A percentile compares a stretch with the other conserved stretches of the same genome.
phyloP scores from a whole-genome alignment of 495 filamentous ascomycete genomes.

The Niebla homalea region DNA sequence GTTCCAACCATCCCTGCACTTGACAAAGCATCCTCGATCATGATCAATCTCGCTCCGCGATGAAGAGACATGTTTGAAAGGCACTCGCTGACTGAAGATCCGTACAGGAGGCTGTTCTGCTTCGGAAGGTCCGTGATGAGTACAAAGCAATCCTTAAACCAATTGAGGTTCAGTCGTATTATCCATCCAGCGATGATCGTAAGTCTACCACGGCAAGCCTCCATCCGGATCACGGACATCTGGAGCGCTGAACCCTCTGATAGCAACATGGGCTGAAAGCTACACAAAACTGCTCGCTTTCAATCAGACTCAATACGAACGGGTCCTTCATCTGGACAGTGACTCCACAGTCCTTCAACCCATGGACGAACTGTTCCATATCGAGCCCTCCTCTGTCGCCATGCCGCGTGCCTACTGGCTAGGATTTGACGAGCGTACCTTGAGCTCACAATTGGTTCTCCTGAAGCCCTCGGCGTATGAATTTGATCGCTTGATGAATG shows the following conservation, averaged over 20 bases:
- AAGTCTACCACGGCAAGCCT: conserved; percentile 4
- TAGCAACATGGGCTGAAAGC: conserved; percentile 48
- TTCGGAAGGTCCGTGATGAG: conserved; percentile 42
- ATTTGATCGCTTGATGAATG: conserved; percentile 37
- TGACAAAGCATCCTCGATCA: not conserved
- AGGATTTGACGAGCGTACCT: conserved; percentile 34
- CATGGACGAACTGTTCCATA: conserved; percentile 60
- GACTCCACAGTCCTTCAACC: conserved; percentile 48
- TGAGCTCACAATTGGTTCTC: conserved; percentile 53
- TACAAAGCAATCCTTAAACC: conserved; percentile 47
- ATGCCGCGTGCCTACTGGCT: conserved; percentile 67
- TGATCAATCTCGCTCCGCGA: not conserved
- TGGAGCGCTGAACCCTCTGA: not conserved
- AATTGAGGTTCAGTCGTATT: conserved; percentile 38
- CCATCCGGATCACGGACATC: not conserved
- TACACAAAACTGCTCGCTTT: conserved; percentile 59
- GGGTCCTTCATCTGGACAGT: conserved; percentile 57
- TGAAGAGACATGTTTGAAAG: not conserved
- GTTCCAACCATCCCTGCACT: not conserved
- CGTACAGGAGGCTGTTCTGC: not conserved
- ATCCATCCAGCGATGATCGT: conserved; percentile 25
- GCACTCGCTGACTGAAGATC: not conserved
- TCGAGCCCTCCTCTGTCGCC: conserved; percentile 41
- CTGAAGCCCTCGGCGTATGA: conserved; percentile 43
- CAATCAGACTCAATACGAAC: conserved; percentile 52